A percentile compares a stretch with the other conserved stretches of the same genome.
phyloP scores from a whole-genome alignment of 2,329 filamentous ascomycete species.

The Sphaerulina musiva region DNA sequence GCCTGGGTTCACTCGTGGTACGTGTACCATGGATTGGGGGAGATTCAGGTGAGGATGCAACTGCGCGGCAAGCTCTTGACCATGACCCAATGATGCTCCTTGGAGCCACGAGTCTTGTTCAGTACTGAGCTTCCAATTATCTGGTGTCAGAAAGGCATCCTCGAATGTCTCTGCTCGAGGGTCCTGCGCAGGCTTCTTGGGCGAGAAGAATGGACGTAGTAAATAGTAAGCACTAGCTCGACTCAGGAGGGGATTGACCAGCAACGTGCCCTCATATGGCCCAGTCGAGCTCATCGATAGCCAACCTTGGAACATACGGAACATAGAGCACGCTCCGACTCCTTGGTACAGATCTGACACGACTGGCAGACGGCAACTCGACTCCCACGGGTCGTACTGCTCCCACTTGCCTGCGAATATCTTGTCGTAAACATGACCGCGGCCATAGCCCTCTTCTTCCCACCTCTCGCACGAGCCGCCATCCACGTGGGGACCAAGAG shows the following conservation, averaged over 20 bases:
- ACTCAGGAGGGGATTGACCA: constrained; percentile 71
- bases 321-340: constrained; percentile 73
- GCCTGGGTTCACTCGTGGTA: constrained; percentile 62
- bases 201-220: constrained; percentile 74
- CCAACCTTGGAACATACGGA: constrained; percentile 89
- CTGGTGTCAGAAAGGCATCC: constrained; percentile 43
- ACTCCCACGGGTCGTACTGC: constrained; percentile 74
- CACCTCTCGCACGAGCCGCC: constrained; percentile 48
- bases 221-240: constrained; percentile 74
- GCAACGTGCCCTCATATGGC: constrained; percentile 69
- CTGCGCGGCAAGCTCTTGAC: constrained; percentile 59
- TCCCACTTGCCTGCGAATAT: constrained; percentile 75
- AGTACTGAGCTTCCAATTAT: constrained; percentile 56
- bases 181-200: constrained; percentile 37
- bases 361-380: constrained; percentile 59
- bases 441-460: constrained; percentile 55
- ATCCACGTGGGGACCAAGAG: constrained; percentile 52
- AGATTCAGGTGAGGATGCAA: constrained; percentile 67
- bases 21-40: constrained; percentile 61
- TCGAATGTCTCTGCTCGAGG: constrained; percentile 35
- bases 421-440: constrained; percentile 61
- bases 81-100: constrained; percentile 61
- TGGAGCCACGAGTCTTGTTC: constrained; percentile 57
- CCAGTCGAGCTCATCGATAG: constrained; percentile 67
- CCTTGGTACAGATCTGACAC: constrained; percentile 73